Evolutionary conservation across 371 early-diverging fungal genomes (phyloP).

Genomic region (Syncephalastrum monosporum): DNA sequence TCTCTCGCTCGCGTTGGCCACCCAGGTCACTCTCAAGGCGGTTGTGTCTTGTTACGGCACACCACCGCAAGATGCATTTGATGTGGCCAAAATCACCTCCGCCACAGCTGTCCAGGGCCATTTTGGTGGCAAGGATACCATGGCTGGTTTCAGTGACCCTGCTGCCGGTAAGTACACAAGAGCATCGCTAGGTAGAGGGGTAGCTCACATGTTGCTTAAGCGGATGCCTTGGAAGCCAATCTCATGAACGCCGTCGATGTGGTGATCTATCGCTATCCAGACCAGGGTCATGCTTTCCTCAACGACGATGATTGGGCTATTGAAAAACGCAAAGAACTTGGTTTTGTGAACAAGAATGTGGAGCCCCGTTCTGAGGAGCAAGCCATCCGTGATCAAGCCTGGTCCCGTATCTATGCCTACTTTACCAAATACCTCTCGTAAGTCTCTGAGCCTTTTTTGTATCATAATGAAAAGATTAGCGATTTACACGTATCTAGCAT

Average conservation of each 20-base stretch:
- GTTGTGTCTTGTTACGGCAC: conserved; percentile 54
- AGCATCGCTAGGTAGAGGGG: background rate
- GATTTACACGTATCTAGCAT: background rate
- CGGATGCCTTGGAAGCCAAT: conserved; percentile 26
- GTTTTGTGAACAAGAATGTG: conserved; percentile 30
- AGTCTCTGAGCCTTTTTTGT: background rate
- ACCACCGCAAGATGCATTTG: conserved; percentile 38
- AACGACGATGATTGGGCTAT: conserved; percentile 44
- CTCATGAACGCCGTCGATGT: conserved; percentile 23
- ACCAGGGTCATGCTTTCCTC: conserved; percentile 56
- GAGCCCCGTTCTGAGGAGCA: conserved; percentile 29
- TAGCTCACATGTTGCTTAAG: conserved; percentile 4
- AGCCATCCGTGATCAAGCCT: conserved; percentile 36
- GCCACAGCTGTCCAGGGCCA: conserved; percentile 53
- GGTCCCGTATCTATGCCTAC: conserved; percentile 43
- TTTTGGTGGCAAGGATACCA: conserved; percentile 47
- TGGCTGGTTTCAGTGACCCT: conserved; percentile 45
- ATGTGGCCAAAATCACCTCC: conserved; percentile 37
- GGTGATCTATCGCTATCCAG: conserved; percentile 36
- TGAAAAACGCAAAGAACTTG: conserved; percentile 38
- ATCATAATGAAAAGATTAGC: background rate
- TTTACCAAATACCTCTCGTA: conserved; percentile 35
- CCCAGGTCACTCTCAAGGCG: conserved; percentile 36
- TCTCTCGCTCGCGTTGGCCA: conserved; percentile 44
- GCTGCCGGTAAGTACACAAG: conserved; percentile 24